These are phyloP conservation scores for Raphanus raphanistrum DNA, from an alignment of 345 rosid species.

Conservation along the genomic window DNA sequence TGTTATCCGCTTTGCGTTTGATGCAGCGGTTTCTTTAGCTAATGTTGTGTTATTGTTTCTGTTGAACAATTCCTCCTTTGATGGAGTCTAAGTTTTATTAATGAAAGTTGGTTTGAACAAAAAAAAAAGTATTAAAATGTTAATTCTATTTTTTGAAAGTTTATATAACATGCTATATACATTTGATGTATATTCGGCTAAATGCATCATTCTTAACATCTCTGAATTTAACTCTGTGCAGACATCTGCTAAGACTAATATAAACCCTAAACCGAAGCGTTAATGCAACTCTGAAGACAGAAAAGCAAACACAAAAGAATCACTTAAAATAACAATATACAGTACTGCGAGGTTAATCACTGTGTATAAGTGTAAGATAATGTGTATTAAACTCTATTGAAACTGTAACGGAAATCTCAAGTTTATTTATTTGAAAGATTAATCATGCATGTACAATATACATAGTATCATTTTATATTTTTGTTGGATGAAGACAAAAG, in stretches of 20 bases:
- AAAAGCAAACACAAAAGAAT: neutral
- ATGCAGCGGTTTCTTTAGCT: too few species aligned
- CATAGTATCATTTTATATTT: constrained; percentile 3
- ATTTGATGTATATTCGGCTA: too few species aligned
- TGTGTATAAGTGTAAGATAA: constrained; percentile 30
- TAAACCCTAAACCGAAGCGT: constrained; percentile 11
- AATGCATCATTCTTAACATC: neutral
- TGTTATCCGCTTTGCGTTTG: too few species aligned
- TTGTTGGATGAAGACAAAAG: constrained; percentile 27
- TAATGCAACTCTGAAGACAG: neutral
- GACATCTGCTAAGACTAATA: neutral
- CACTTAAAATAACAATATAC: neutral
- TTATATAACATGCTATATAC: neutral
- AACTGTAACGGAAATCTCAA: constrained; percentile 15
- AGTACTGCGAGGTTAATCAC: constrained; percentile 33
- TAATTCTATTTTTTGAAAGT: neutral
- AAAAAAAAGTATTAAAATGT: neutral
- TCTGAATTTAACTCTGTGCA: neutral
- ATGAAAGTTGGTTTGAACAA: too few species aligned
- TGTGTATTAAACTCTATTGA: constrained; percentile 15
- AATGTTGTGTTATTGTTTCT: too few species aligned
- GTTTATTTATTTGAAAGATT: constrained; percentile 5
- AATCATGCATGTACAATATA: constrained; percentile 7
- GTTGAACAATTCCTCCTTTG: too few species aligned
- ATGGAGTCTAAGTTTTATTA: too few species aligned